Evolutionary conservation across 2,329 filamentous ascomycete genomes (phyloP), one percentile per base, ranked within the genome.

Genomic region (Fusarium pseudograminearum): DNA sequence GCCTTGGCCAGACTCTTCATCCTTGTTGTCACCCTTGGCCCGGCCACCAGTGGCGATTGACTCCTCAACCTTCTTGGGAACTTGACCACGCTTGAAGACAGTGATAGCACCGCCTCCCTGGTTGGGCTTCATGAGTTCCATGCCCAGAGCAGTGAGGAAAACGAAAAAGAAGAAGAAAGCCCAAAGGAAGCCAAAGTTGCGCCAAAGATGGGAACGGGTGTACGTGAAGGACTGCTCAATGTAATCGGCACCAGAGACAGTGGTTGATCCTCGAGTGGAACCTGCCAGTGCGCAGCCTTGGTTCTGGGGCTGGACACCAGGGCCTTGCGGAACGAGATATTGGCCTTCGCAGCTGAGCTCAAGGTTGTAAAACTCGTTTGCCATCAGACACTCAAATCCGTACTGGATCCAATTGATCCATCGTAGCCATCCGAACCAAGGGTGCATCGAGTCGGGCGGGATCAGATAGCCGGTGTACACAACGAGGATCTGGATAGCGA

Each of bases 121-220:
- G 59, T 89, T 89, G 4, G 86, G 86, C 71, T 90, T 89, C 79
- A 85, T 83, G 36, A 87, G 71, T 73, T 97, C 93, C 18, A 90
- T 89, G 2, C 90, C 91, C 24, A 91, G 70, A 7, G 91, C 85
- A 0, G 92, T 95, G 31, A 95, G 79, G 14, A 90, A 70, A 15
- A 97, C 86, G 74, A 95, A 97, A 7, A 93, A 84, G 2, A 93
- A 83, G 2, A 89, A 87, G 70, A 93, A 96, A 0, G 90, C 92
- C 70, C 94, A 89, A 2, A 96, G 80, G 5, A 94, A 89, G 33
- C 91, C 92, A 73, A 92, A 93, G 76, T 95, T 94, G 5, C 92
- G 88, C 91, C 91, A 93, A 10, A 90, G 79, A 70, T 93, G 85
- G 1, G 80, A 78, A 3, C 85, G 79, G 7, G 79, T 81, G 74